These are phyloP conservation scores for Neurospora hispaniola DNA, from an alignment of 495 filamentous ascomycete genomes.

Conservation along the genomic window DNA sequence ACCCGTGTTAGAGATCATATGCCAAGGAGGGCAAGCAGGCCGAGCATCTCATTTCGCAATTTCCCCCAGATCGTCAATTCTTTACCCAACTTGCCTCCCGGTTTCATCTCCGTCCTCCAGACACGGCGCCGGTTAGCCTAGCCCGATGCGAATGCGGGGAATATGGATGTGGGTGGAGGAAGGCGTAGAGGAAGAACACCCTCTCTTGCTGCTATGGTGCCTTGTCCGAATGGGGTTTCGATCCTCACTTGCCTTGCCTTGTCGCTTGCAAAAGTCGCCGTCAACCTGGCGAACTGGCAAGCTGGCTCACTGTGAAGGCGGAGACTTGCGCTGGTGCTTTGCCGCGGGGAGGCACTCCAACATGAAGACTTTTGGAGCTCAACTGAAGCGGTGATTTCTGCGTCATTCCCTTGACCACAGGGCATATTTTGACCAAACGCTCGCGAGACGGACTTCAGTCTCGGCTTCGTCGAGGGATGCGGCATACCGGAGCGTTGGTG, in stretches of 20 bases:
- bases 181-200: constrained; percentile 24
- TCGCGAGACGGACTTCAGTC: background rate
- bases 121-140: constrained; percentile 4
- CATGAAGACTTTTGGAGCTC: background rate
- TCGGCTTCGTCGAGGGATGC: background rate
- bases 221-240: background rate
- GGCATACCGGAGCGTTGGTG: background rate
- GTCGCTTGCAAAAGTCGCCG: background rate
- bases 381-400: background rate
- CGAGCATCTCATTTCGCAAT: background rate
- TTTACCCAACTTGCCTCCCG: background rate
- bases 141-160: constrained; percentile 22
- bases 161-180: constrained; percentile 12
- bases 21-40: background rate
- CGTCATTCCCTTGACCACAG: background rate
- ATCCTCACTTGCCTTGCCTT: background rate
- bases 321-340: background rate
- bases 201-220: background rate
- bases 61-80: background rate
- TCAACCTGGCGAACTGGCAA: background rate
- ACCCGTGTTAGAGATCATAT: background rate
- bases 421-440: background rate
- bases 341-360: background rate
- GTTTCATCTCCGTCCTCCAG: background rate
- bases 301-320: background rate